These are phyloP conservation scores for Lasiodiplodia sp. DNA, from an alignment of 2,329 filamentous ascomycete genomes.

Conservation along the genomic window DNA sequence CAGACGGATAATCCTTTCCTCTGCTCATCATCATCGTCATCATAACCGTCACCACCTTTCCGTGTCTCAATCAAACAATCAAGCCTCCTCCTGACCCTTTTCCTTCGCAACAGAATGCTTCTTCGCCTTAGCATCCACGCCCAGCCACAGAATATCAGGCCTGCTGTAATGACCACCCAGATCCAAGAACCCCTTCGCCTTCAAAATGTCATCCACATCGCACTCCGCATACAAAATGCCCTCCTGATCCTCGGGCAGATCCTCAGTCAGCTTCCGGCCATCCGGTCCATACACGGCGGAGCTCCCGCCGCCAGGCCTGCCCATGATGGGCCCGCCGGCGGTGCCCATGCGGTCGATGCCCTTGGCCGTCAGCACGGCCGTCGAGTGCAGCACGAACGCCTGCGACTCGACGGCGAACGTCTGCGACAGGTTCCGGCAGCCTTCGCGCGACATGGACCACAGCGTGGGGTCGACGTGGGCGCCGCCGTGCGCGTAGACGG, in stretches of 20 bases:
- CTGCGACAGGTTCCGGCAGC: slow-evolving; percentile 55
- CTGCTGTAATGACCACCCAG: slow-evolving; percentile 35
- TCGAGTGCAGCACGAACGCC: slow-evolving; percentile 63
- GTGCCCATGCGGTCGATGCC: slow-evolving; percentile 56
- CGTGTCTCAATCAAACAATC: background rate
- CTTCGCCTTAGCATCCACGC: slow-evolving; percentile 12
- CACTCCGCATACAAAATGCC: slow-evolving; percentile 61
- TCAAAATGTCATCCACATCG: slow-evolving; percentile 54
- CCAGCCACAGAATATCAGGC: slow-evolving; percentile 25
- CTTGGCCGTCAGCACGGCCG: slow-evolving; percentile 54
- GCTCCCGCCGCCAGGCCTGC: slow-evolving; percentile 53
- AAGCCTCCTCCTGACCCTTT: background rate
- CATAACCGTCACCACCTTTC: no score
- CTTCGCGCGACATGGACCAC: slow-evolving; percentile 23
- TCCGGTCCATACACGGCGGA: slow-evolving; percentile 62
- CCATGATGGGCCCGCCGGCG: slow-evolving; percentile 50
- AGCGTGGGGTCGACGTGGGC: background rate
- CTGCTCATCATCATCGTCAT: background rate
- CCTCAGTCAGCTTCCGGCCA: slow-evolving; percentile 54
- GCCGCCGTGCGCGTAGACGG: slow-evolving; percentile 30
- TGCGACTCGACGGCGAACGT: slow-evolving; percentile 65
- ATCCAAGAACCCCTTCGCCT: slow-evolving; percentile 55
- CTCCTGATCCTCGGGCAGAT: slow-evolving; percentile 51
- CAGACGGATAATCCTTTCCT: background rate
- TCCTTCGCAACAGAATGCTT: background rate